Evolutionary conservation across 495 filamentous ascomycete species (phyloP), one percentile per base, ranked within the genome.

Genomic region (Tuber brumale): DNA sequence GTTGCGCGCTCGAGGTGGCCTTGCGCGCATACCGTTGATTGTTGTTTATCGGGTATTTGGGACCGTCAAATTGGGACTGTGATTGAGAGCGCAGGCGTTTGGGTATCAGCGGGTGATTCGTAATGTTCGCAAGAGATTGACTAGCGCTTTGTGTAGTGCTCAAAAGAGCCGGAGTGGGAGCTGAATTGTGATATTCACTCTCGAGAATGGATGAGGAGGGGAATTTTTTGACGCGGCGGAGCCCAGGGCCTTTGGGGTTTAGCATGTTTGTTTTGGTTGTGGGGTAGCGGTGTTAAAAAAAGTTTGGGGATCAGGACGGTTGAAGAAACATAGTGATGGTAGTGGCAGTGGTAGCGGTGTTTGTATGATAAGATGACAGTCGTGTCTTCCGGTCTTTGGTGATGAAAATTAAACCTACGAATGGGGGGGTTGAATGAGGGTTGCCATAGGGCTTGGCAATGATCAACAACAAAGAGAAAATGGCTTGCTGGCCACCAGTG

Each of bases 211-310:
- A 82, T 23, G 76, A 75, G 46, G 80, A 82, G 70, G 80, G 74
- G 37, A 82, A 82, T 37, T 82, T 82, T 75, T 77, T 81, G 44
- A 82, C 77, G 45, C 80, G 80, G 46, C 80, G 80, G 18, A 79
- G 76, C 14, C 70, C 57, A 5, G 72, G 72, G 23, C 23, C 72
- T 18, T 12, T 73, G n/a, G 70, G 70, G 35, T 21, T 74, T 12
- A 70, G 48, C 46, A 70, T 46, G 9, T n/a, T 42, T 23, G 76
- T 76, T 44, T 61, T 71, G 61, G 72, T 80, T 23, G 57, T 31
- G 35, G 48, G 66, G 1, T 41, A 61, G 46, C 10, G 51, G 44
- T 42, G 19, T 41, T 43, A 42, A 19, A 8, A 19, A 8, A n/a
- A 41, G 35, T 21, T 69, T 37, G 23, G 42, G 19, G 21, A 21